These are phyloP conservation scores for Fusarium luffae DNA, from an alignment of 2,329 filamentous ascomycete species.

Conservation along the genomic window DNA sequence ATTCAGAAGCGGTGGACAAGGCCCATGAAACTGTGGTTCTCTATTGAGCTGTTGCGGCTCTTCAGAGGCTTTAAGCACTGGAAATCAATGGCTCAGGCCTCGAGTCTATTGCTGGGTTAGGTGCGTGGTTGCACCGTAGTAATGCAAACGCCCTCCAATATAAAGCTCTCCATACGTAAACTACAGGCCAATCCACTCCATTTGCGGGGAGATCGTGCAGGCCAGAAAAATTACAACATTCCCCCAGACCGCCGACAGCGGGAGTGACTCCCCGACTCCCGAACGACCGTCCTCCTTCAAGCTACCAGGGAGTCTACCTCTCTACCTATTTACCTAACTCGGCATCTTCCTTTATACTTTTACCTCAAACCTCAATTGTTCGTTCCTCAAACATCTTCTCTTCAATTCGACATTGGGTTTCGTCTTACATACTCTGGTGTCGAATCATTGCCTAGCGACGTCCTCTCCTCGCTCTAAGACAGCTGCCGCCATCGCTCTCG, in stretches of 20 bases:
- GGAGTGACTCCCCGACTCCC: slow-evolving; percentile 46
- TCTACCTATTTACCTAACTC: slow-evolving; percentile 15
- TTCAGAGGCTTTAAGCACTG: slow-evolving; percentile 9
- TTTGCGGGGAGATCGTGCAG: slow-evolving; percentile 27
- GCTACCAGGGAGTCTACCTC: neutral
- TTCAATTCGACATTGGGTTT: slow-evolving; percentile 2
- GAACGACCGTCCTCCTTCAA: slow-evolving; percentile 27
- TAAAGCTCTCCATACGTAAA: neutral
- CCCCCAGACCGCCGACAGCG: slow-evolving; percentile 44
- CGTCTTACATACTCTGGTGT: neutral
- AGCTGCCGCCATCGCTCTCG: slow-evolving; percentile 9
- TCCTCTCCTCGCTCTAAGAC: slow-evolving; percentile 1
- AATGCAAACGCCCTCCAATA: slow-evolving; percentile 5
- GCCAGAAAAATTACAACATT: slow-evolving; percentile 19
- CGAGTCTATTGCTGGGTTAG: neutral
- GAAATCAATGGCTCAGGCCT: slow-evolving; percentile 5
- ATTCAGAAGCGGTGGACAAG: slow-evolving; percentile 40
- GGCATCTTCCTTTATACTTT: slow-evolving; percentile 13
- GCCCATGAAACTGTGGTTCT: slow-evolving; percentile 11
- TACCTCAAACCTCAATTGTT: slow-evolving; percentile 12
- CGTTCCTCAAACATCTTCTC: slow-evolving; percentile 12
- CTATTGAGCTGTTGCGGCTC: neutral
- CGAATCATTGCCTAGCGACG: neutral
- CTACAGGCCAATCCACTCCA: neutral
- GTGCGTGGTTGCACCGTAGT: neutral